Evolutionary conservation across 768 basidiomycete genomes (phyloP), one percentile per base, ranked within the genome.

Genomic region (Leccinum uliginosum): DNA sequence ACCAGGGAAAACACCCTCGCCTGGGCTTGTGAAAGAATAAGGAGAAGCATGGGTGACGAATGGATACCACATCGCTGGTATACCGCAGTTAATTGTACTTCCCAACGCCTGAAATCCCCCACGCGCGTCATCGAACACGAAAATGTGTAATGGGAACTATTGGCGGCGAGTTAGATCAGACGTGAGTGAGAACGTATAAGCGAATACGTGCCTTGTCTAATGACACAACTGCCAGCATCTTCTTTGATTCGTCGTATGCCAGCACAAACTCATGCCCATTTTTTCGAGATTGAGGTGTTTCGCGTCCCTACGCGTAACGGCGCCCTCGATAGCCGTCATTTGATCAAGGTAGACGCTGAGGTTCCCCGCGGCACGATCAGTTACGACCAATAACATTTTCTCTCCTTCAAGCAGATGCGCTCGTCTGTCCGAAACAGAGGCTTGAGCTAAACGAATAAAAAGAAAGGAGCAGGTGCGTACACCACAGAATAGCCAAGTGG

Each of bases 1-100:
- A 80, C 68, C 48, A 83, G 61, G 1, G 83, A 85, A 59, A 76
- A 84, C n/a, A 83, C n/a, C 84, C 83, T 69, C 2, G 73, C 80
- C n/a, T 73, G 73, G 1, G 68, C 68, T 6, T 57, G 59, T 0
- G 73, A 72, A 57, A 85, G 84, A 56, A 85, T 83, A 6, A 83
- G 67, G 0, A 85, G 62, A 84, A 83, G 50, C 75, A 73, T 1
- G 76, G 71, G 14, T 71, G 70, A 3, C 49, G 55, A 19, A 84
- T 72, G 7, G 50, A 45, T 3, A 57, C 19, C 9, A 59, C 65
- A 0, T 63, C 56, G 9, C 63, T 55, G 58, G 5, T 19, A 44
- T 81, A 82, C 82, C 55, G 57, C 9, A 85, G 44, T 77, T 71
- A 10, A 80, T 65, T 0, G 75, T 54, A 8, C 66, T 74, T 1